Percentiles rank a stretch among this genome's conserved stretches.
phyloP scores from a whole-genome alignment of 371 early-diverging fungal species.

The Mortierella sp. region DNA sequence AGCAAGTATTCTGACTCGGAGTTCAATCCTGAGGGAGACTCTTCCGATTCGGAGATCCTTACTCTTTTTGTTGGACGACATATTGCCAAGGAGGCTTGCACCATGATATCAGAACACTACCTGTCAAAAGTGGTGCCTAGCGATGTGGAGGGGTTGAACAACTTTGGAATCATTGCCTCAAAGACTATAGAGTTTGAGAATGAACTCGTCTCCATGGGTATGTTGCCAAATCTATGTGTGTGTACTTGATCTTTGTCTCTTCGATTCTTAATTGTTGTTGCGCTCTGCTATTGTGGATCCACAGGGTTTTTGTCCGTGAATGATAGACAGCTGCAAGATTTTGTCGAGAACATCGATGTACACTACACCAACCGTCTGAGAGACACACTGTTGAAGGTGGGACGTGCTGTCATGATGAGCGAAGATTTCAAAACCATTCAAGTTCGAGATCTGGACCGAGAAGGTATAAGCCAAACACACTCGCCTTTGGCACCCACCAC shows the following conservation, averaged over 20 bases:
- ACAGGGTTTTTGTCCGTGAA: conserved; percentile 38
- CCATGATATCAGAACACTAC: conserved; percentile 25
- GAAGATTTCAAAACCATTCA: conserved; percentile 43
- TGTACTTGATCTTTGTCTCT: not conserved
- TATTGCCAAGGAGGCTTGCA: conserved; percentile 44
- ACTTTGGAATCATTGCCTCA: conserved; percentile 23
- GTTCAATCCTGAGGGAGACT: conserved; percentile 19
- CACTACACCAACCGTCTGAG: conserved; percentile 48
- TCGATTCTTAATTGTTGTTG: not conserved
- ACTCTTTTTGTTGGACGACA: conserved; percentile 30
- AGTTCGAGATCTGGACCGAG: conserved; percentile 39
- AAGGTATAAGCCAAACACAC: conserved; percentile 14
- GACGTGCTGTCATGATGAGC: conserved; percentile 51
- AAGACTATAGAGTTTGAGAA: conserved; percentile 33
- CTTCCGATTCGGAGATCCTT: conserved; percentile 39
- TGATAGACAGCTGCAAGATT: conserved; percentile 30
- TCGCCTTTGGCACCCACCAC: not conserved
- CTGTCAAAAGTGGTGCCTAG: conserved; percentile 24
- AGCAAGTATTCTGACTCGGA: conserved; percentile 18
- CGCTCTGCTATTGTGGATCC: not conserved
- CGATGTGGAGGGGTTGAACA: conserved; percentile 23
- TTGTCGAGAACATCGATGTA: conserved; percentile 46
- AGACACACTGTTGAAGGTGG: conserved; percentile 33
- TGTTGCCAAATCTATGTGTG: not conserved
- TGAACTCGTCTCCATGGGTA: conserved; percentile 46